phyloP scores from a whole-genome alignment of 148 eudicot species.

The Silene conica region DNA sequence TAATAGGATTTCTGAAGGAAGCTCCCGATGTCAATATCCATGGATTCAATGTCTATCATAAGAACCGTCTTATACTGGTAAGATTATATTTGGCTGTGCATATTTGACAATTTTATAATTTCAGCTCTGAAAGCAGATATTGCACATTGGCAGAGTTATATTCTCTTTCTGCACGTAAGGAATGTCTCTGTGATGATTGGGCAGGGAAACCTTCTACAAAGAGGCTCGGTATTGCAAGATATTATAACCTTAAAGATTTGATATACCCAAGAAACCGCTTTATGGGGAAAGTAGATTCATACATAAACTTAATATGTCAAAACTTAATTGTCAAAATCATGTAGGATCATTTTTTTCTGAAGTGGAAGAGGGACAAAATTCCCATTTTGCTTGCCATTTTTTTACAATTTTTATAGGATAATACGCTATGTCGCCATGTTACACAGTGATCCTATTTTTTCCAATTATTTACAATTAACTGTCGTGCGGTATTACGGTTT shows the following conservation, averaged over 20 bases:
- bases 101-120: neutral
- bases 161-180: neutral
- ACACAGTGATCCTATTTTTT: too few relatives aligned
- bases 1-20: constrained; percentile 90
- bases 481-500: too few relatives aligned
- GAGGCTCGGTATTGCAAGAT: neutral
- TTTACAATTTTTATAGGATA: too few relatives aligned
- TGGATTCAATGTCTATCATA: constrained; percentile 93
- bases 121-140: neutral
- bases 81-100: neutral
- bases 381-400: too few relatives aligned
- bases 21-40: constrained; percentile 81
- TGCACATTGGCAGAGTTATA: neutral
- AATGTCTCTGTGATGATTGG: neutral
- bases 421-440: too few relatives aligned
- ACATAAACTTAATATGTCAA: too few relatives aligned
- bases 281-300: neutral
- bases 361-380: too few relatives aligned
- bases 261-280: neutral
- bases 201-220: neutral
- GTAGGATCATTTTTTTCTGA: too few relatives aligned
- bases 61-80: constrained; percentile 92
- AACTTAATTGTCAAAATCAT: neutral
- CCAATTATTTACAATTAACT: too few relatives aligned
- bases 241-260: neutral